Evolutionary conservation across 1,139 yeast species (phyloP), one percentile per base, ranked within the genome.

Genomic region (Saccharomyces hybrid): DNA sequence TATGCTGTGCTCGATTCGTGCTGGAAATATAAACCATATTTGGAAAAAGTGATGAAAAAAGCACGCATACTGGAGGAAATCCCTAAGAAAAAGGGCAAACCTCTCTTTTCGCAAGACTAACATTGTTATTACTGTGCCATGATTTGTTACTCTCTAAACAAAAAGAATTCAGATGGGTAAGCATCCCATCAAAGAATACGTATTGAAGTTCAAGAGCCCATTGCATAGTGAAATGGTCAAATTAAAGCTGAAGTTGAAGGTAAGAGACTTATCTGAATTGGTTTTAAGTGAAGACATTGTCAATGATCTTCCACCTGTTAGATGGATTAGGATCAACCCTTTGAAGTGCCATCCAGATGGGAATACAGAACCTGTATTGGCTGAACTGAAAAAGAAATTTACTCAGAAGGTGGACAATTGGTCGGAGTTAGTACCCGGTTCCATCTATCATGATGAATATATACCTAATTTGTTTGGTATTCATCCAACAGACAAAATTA

Each of bases 91-190:
- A 73, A 60, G 56, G 75, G 66, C 59, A 66, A 63, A 65, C 67
- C 68, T 11, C 68, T 11, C 52, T 60, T 49, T 68, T 59, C 51
- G 56, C 61, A 53, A 64, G 58, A 56, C 58, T 56, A 71, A 75
- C 68, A 60, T 74, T 59, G 73, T 48, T 64, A 50, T 56, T 93
- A 16, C 73, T 93, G 71, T 84, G 86, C 1, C 95, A 93, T 67
- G 99, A 93, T 72, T 73, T 90, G 56, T 71, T 93, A 6, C 78
- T 93, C 58, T 81, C 95, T 4, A 79, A 83, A 58, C 78, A 82
- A 31, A 96, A 8, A 74, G 97, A 58, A 87, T 93, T 56, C 95
- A 89, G 66, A 86, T 90, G 77, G 95, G 95, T 5, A 90, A 90
- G 64, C 91, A 87, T 58, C 88, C 93, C 0, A 77, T 89, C 56